Conservation (phyloP, 2,329 filamentous ascomycete species). For the Sclerotinia minor region DNA sequence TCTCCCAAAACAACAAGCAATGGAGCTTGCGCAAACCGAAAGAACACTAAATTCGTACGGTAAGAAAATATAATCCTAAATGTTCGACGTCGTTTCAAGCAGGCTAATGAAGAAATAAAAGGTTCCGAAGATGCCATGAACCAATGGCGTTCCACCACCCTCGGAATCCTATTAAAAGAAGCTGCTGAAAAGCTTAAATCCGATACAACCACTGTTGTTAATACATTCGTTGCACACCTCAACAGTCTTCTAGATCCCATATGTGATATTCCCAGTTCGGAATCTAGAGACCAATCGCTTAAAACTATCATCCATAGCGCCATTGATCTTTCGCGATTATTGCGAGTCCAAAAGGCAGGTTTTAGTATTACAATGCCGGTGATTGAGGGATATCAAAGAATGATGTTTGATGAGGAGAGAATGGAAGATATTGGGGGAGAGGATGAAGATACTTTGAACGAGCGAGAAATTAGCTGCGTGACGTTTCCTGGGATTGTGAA, state of each 20-base stretch:
- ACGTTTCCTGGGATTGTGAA: constrained; percentile 66
- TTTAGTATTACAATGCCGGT: constrained; percentile 59
- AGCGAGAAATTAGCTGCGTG: constrained; percentile 59
- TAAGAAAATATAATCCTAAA: constrained; percentile 24
- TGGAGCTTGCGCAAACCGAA: constrained; percentile 46
- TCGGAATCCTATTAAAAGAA: constrained; percentile 59
- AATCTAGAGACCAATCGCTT: constrained; percentile 55
- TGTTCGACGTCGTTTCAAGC: background rate
- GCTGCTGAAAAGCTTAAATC: constrained; percentile 49
- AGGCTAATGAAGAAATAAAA: constrained; percentile 36
- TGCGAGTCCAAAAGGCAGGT: constrained; percentile 59
- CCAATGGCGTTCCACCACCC: constrained; percentile 66
- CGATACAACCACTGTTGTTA: constrained; percentile 48
- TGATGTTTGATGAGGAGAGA: constrained; percentile 56
- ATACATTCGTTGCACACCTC: constrained; percentile 49
- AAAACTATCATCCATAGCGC: constrained; percentile 53
- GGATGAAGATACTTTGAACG: constrained; percentile 55
- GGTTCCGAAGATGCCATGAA: constrained; percentile 57
- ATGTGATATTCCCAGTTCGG: constrained; percentile 38
- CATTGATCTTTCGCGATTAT: constrained; percentile 56
- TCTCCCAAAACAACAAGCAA: constrained; percentile 54
- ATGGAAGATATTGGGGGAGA: constrained; percentile 68
- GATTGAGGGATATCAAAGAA: constrained; percentile 50
- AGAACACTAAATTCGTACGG: constrained; percentile 34
- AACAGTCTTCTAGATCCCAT: constrained; percentile 54